A percentile compares a stretch with the other conserved stretches of the same genome.
phyloP scores from a whole-genome alignment of 2,329 filamentous ascomycete species.

The Calonectria pteridis region DNA sequence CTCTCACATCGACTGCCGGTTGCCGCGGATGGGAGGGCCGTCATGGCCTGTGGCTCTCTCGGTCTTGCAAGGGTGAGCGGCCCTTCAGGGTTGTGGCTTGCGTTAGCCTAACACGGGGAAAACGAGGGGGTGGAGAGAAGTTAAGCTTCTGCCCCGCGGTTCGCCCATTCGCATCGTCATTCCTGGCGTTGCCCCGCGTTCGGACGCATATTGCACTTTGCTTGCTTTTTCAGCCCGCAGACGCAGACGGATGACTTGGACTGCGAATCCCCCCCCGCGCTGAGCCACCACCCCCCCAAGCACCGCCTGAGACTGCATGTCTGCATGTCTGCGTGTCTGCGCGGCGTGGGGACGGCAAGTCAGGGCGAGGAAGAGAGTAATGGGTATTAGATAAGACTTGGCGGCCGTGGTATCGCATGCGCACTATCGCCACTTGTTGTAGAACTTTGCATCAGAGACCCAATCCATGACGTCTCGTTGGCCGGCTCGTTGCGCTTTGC shows the following conservation, averaged over 20 bases:
- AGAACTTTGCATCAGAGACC: constrained; percentile 10
- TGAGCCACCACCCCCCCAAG: not conserved
- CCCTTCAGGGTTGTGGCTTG: constrained; percentile 41
- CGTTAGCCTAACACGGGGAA: constrained; percentile 43
- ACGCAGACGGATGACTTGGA: not conserved
- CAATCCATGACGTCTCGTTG: constrained; percentile 1
- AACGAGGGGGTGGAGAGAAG: constrained; percentile 40
- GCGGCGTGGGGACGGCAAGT: constrained; percentile 18
- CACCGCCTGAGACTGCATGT: not conserved
- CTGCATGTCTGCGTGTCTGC: not conserved
- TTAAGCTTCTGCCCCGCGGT: constrained; percentile 23
- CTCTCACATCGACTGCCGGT: constrained; percentile 7
- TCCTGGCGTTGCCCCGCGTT: constrained; percentile 2
- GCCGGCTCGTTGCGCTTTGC: not conserved
- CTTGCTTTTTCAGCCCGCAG: constrained; percentile 11
- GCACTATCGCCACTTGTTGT: not conserved
- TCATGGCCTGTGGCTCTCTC: not conserved
- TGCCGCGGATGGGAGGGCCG: constrained; percentile 16
- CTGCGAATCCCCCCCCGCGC: constrained; percentile 1
- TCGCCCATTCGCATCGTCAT: constrained; percentile 13
- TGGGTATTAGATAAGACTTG: constrained; percentile 1
- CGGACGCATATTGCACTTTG: not conserved
- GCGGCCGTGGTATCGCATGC: not conserved
- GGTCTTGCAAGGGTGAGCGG: not conserved
- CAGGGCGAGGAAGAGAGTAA: constrained; percentile 9